Percentiles rank a stretch among this genome's conserved stretches.
Conservation (phyloP, 257 asterid species). For the Solanum bulbocastanum region DNA sequence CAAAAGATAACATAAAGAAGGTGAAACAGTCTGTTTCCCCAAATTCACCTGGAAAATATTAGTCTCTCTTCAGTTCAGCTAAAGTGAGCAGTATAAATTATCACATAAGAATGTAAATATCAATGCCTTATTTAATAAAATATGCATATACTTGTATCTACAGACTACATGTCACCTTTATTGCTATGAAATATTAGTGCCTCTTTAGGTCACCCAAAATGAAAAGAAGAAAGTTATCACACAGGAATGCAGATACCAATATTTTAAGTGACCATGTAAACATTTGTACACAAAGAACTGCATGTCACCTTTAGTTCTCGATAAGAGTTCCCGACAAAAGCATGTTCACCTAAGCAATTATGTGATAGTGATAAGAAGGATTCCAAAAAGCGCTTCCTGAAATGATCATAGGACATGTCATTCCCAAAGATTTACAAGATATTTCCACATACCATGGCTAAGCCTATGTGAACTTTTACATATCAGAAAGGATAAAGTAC, state of each 20-base stretch:
- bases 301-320: constrained; percentile 59
- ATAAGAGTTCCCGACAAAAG: constrained; percentile 32
- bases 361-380: constrained; percentile 32
- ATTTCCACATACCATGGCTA: background rate
- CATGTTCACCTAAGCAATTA: constrained; percentile 12
- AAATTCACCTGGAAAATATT: background rate
- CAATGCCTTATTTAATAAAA: background rate
- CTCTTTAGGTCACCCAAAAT: background rate
- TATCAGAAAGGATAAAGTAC: background rate
- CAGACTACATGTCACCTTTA: background rate
- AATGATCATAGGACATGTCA: background rate
- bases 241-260: background rate
- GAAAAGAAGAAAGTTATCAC: background rate
- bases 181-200: background rate
- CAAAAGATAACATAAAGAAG: background rate
- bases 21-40: background rate
- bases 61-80: background rate
- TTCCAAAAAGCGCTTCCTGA: constrained; percentile 63
- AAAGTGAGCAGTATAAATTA: background rate
- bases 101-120: background rate
- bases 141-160: background rate
- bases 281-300: background rate
- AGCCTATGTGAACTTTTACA: background rate
- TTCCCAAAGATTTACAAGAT: background rate
- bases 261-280: background rate